phyloP scores from a whole-genome alignment of 495 filamentous ascomycete species.

The Hypomontagnella monticulosa region DNA sequence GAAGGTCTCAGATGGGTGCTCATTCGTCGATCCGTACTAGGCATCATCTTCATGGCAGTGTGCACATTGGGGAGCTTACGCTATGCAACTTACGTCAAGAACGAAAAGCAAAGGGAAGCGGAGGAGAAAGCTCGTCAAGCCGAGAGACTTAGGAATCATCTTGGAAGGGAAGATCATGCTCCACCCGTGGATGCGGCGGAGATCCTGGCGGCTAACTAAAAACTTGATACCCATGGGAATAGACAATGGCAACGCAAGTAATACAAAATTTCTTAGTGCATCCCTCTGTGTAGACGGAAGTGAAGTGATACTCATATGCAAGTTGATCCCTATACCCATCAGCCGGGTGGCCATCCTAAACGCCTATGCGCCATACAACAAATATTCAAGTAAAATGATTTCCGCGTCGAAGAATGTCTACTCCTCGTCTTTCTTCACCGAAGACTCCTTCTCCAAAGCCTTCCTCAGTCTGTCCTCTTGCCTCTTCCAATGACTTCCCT shows the following conservation, averaged over 20 bases:
- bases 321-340: slow-evolving; percentile 2
- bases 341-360: slow-evolving; percentile 16
- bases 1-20: slow-evolving; percentile 91
- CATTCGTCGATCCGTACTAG: slow-evolving; percentile 83
- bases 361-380: slow-evolving; percentile 19
- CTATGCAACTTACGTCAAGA: slow-evolving; percentile 57
- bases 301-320: slow-evolving; percentile 4
- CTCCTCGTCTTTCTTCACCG: slow-evolving; percentile 46
- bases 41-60: slow-evolving; percentile 71
- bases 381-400: slow-evolving; percentile 8
- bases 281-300: background rate
- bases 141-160: slow-evolving; percentile 47
- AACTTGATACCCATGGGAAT: slow-evolving; percentile 45
- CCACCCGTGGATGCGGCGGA: slow-evolving; percentile 54
- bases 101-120: slow-evolving; percentile 53
- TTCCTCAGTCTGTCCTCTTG: slow-evolving; percentile 76
- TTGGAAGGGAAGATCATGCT: slow-evolving; percentile 51
- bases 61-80: slow-evolving; percentile 58
- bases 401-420: background rate
- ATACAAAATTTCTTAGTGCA: slow-evolving; percentile 8
- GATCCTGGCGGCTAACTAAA: slow-evolving; percentile 57
- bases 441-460: slow-evolving; percentile 58
- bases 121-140: slow-evolving; percentile 46
- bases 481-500: slow-evolving; percentile 77
- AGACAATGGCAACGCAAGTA: slow-evolving; percentile 27